Conservation (phyloP, 768 basidiomycete genomes). For the Nevesoporus exiguus region DNA sequence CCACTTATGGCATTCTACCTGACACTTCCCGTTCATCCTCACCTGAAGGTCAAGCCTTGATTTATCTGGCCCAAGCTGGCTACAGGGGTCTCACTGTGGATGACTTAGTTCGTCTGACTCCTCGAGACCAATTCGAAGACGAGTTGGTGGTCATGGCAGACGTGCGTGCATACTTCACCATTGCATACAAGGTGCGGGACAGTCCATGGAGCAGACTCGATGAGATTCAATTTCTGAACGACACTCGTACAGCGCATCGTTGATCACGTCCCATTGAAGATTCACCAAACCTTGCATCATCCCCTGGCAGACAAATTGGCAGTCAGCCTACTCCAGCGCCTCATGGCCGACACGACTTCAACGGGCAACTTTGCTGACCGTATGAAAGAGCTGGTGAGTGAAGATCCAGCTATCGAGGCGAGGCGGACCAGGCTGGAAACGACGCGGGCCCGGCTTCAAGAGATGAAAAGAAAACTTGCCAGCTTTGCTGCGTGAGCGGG, state of each 20-base stretch:
- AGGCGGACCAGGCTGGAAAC: constrained; percentile 35
- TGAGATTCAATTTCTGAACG: neutral
- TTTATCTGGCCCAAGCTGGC: constrained; percentile 30
- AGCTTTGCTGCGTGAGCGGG: constrained; percentile 21
- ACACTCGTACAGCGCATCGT: constrained; percentile 44
- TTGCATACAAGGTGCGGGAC: constrained; percentile 48
- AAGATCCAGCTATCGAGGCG: constrained; percentile 39
- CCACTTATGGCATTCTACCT: no score
- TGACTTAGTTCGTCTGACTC: constrained; percentile 29
- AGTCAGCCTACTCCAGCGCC: constrained; percentile 32
- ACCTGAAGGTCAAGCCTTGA: constrained; percentile 19
- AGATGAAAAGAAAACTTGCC: constrained; percentile 36
- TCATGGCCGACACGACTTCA: constrained; percentile 24
- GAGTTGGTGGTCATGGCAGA: constrained; percentile 53
- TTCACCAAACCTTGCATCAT: constrained; percentile 45
- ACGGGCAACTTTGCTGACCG: constrained; percentile 22
- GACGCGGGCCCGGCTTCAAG: constrained; percentile 36
- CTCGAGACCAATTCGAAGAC: constrained; percentile 32
- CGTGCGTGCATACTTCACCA: constrained; percentile 53
- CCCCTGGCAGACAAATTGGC: constrained; percentile 36
- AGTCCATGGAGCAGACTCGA: neutral
- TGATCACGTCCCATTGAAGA: constrained; percentile 49
- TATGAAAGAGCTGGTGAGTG: constrained; percentile 42
- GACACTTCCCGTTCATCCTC: neutral
- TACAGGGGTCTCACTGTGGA: constrained; percentile 16